Conservation (phyloP, 306 rosid species). For the Fragaria vesca region DNA sequence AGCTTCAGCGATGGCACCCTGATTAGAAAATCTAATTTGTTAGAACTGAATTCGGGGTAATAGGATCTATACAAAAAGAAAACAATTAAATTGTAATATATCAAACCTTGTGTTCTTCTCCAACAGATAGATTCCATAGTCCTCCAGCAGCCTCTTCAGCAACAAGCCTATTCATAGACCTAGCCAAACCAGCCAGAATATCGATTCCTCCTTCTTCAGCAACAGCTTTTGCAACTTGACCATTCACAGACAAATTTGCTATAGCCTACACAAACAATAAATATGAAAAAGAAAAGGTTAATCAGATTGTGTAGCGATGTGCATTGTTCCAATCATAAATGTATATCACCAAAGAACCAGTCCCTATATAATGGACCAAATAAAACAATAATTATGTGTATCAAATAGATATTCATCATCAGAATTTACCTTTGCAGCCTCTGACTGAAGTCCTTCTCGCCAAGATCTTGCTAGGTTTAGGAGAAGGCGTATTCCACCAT, state of each 20-base stretch:
- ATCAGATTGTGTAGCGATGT: conserved; percentile 14
- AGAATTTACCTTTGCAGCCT: conserved; percentile 85
- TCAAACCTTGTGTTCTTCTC: conserved; percentile 96
- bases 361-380: conserved; percentile 5
- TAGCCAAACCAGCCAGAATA: conserved; percentile 95
- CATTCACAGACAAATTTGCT: conserved; percentile 97
- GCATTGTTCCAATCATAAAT: conserved; percentile 5
- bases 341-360: conserved; percentile 22
- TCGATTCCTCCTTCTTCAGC: conserved; percentile 98
- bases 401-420: conserved; percentile 7
- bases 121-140: conserved; percentile 98
- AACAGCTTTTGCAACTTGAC: conserved; percentile 95
- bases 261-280: conserved; percentile 61
- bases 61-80: conserved; percentile 12
- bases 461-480: conserved; percentile 88
- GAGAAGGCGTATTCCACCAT: conserved; percentile 95
- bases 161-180: conserved; percentile 95
- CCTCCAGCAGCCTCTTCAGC: conserved; percentile 99
- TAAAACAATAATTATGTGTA: not conserved
- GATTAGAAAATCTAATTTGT: conserved; percentile 30
- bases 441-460: conserved; percentile 99
- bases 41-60: conserved; percentile 23
- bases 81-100: conserved; percentile 20
- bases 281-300: conserved; percentile 2
- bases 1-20: conserved; percentile 98